Evolutionary conservation across 495 filamentous ascomycete genomes (phyloP).

Genomic region (Aspergillus egyptiacus): DNA sequence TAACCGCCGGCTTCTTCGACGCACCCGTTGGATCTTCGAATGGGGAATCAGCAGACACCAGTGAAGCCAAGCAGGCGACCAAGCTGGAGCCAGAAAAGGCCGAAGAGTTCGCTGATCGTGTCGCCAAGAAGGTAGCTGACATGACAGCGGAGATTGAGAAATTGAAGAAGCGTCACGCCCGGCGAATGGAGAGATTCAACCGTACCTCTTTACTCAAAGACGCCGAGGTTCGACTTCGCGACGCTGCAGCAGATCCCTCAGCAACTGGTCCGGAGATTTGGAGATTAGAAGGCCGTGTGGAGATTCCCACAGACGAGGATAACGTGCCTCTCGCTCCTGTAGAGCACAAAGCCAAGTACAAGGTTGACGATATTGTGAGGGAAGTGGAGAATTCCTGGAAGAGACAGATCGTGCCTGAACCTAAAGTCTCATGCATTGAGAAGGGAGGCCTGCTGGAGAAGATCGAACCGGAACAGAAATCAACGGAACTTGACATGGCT

Average conservation of each 20-base stretch:
- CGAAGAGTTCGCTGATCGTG: constrained; percentile 71
- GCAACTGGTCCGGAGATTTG: constrained; percentile 53
- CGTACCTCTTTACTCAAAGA: constrained; percentile 56
- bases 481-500: constrained; percentile 55
- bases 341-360: constrained; percentile 44
- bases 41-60: constrained; percentile 31
- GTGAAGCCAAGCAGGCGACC: constrained; percentile 48
- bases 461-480: constrained; percentile 41
- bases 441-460: constrained; percentile 67
- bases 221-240: constrained; percentile 53
- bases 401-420: constrained; percentile 51
- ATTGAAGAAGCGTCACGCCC: constrained; percentile 72
- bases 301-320: constrained; percentile 46
- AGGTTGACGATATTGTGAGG: constrained; percentile 54
- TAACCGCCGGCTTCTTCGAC: constrained; percentile 78
- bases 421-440: constrained; percentile 60
- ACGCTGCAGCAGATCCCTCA: constrained; percentile 45
- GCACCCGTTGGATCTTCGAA: constrained; percentile 38
- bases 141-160: constrained; percentile 73
- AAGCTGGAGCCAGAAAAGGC: constrained; percentile 61
- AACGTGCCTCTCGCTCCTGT: constrained; percentile 33
- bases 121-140: constrained; percentile 55
- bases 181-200: constrained; percentile 65
- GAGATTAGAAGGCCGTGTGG: constrained; percentile 56
- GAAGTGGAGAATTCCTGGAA: constrained; percentile 52